These are phyloP conservation scores for Diaporthe australafricana DNA, from an alignment of 2,329 filamentous ascomycete species.

Conservation along the genomic window DNA sequence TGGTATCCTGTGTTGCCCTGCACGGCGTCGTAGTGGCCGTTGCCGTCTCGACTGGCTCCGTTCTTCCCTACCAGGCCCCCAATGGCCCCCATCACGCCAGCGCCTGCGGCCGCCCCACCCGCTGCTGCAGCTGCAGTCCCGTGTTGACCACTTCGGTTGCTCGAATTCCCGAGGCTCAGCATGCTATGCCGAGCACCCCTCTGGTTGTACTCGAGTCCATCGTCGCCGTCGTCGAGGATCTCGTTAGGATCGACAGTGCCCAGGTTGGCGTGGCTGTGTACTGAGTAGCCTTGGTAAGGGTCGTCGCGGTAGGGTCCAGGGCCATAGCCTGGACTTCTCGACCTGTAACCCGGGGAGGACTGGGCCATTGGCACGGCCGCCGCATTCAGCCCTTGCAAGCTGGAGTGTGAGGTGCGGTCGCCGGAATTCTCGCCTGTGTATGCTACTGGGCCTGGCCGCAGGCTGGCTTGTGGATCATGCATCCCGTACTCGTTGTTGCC, in stretches of 20 bases:
- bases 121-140: constrained; percentile 58
- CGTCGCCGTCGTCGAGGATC: constrained; percentile 89
- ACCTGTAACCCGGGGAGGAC: constrained; percentile 50
- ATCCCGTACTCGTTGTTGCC: constrained; percentile 13
- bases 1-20: constrained; percentile 46
- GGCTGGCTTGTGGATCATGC: constrained; percentile 32
- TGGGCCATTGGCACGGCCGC: constrained; percentile 47
- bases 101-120: constrained; percentile 55
- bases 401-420: constrained; percentile 57
- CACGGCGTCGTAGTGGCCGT: constrained; percentile 69
- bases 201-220: constrained; percentile 73
- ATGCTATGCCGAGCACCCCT: constrained; percentile 66
- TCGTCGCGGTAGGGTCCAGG: constrained; percentile 68
- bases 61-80: constrained; percentile 51
- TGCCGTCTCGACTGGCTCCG: constrained; percentile 47
- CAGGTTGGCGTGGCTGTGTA: constrained; percentile 60
- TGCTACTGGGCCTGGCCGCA: constrained; percentile 41
- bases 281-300: constrained; percentile 72
- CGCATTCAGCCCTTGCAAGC: constrained; percentile 53
- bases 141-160: constrained; percentile 49
- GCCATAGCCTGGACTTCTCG: constrained; percentile 58
- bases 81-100: constrained; percentile 55
- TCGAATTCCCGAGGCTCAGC: constrained; percentile 65
- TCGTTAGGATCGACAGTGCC: constrained; percentile 80
- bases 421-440: constrained; percentile 39